phyloP scores from a whole-genome alignment of 2,329 filamentous ascomycete genomes.

The Coniochaeta sp. region DNA sequence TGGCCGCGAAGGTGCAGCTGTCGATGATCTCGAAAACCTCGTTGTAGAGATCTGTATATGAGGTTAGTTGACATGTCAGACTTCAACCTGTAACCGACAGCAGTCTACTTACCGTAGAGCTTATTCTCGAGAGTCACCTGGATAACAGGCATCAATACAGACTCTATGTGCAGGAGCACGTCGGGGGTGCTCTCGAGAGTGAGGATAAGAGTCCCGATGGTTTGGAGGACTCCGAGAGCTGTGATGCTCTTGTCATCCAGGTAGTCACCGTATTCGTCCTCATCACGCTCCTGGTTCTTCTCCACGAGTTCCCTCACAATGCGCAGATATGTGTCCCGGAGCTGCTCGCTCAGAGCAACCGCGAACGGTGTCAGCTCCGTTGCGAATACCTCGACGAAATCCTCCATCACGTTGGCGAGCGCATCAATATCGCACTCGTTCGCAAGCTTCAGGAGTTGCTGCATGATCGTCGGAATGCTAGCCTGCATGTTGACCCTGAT shows the following conservation, averaged over 20 bases:
- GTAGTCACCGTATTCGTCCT: slow-evolving; percentile 81
- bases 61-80: slow-evolving; percentile 6
- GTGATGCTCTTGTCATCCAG: slow-evolving; percentile 98
- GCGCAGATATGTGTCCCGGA: slow-evolving; percentile 90
- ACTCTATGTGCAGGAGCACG: slow-evolving; percentile 88
- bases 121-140: slow-evolving; percentile 96
- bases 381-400: slow-evolving; percentile 99
- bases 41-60: slow-evolving; percentile 73
- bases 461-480: slow-evolving; percentile 98
- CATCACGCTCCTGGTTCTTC: slow-evolving; percentile 71
- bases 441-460: slow-evolving; percentile 90
- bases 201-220: slow-evolving; percentile 92
- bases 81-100: background rate
- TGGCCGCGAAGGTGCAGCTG: slow-evolving; percentile 96
- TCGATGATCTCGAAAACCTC: slow-evolving; percentile 99
- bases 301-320: slow-evolving; percentile 90
- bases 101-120: slow-evolving; percentile 63
- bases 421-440: slow-evolving; percentile 98
- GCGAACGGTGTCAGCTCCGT: slow-evolving; percentile 94
- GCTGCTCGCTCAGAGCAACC: slow-evolving; percentile 89
- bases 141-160: slow-evolving; percentile 94
- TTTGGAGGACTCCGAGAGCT: slow-evolving; percentile 90
- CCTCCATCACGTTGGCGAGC: slow-evolving; percentile 97
- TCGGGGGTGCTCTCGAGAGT: slow-evolving; percentile 96
- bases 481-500: slow-evolving; percentile 95